Evolutionary conservation across 2,329 filamentous ascomycete species (phyloP), one percentile per base, ranked within the genome.

Genomic region (Malbranchea cinnamomea): DNA sequence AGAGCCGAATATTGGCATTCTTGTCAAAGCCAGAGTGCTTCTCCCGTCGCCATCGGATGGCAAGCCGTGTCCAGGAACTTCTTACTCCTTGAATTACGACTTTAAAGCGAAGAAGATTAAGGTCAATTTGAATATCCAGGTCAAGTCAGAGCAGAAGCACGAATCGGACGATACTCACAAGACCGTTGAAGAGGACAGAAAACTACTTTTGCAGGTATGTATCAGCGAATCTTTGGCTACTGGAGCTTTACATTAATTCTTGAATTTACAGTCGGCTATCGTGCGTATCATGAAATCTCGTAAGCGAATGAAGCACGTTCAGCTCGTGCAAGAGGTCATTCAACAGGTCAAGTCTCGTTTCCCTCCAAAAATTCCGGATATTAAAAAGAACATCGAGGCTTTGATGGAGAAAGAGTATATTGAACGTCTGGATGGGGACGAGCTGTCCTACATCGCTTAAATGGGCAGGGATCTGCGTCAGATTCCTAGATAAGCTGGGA

Each of bases 331-430:
- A 49, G 89, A 98, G 60, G 91, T 85, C 14, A 95, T 98, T 54
- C 78, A 77, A 49, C 89, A 95, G 57, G 94, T 98, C 54, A 82
- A 80, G 53, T 76, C 74, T 23, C 81, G 89, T 23, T 98, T 98
- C 57, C 75, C 84, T 34, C 89, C 89, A 23, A 92, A 92, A 60
- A 71, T 98, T 17, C 67, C 73, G 10, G 89, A 98, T 45, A 98
- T 98, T 70, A 98, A 98, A 67, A 98, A 95, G 64, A 94, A 89
- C 57, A 95, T 98, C 53, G 89, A 98, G 58, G 93, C 93, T 41
- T 68, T 98, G 23, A 76, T 98, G 41, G 89, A 98, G 65, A 98
- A 98, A 66, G 89, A 98, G 56, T 98, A 98, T 49, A 71, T 98
- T 28, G 89, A 98, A 65, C 81, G 89, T 34, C 62, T 95, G 35